A percentile compares a stretch with the other conserved stretches of the same genome.
phyloP scores from a whole-genome alignment of 148 eudicot genomes.

The Camellia granthamiana region DNA sequence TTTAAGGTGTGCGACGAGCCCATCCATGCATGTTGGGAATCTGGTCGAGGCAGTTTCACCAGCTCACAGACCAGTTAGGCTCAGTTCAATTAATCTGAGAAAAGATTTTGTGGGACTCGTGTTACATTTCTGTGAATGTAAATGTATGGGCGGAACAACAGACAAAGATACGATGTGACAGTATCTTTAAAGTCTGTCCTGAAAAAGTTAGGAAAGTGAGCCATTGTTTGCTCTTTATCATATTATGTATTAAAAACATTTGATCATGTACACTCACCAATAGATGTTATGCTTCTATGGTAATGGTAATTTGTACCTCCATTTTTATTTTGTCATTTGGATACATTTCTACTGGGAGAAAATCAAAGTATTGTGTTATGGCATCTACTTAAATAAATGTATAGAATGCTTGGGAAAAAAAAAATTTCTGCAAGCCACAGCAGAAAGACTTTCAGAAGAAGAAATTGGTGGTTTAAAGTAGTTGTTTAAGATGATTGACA shows the following conservation, averaged over 20 bases:
- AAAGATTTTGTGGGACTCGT: too few relatives aligned
- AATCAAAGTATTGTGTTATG: not conserved
- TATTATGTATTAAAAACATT: not conserved
- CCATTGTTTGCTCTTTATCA: too few relatives aligned
- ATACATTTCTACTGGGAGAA: too few relatives aligned
- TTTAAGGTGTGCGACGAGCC: not conserved
- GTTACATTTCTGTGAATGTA: not conserved
- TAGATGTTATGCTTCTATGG: not conserved
- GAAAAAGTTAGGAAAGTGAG: too few relatives aligned
- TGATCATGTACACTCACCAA: not conserved
- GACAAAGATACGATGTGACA: too few relatives aligned
- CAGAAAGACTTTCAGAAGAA: conserved; percentile 48
- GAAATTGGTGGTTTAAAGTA: conserved; percentile 44
- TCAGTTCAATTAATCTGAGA: not conserved
- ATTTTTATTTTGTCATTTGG: not conserved
- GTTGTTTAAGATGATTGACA: conserved; percentile 42
- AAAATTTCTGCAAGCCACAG: conserved; percentile 33
- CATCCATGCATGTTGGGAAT: not conserved
- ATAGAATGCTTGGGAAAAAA: not conserved
- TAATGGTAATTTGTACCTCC: not conserved
- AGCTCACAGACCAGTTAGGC: not conserved
- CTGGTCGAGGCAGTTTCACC: not conserved
- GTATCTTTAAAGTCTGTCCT: too few relatives aligned
- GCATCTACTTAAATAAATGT: not conserved
- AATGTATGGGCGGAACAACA: too few relatives aligned